These are phyloP conservation scores for Citrus mangshanensis DNA, from an alignment of 345 rosid species.

Conservation along the genomic window DNA sequence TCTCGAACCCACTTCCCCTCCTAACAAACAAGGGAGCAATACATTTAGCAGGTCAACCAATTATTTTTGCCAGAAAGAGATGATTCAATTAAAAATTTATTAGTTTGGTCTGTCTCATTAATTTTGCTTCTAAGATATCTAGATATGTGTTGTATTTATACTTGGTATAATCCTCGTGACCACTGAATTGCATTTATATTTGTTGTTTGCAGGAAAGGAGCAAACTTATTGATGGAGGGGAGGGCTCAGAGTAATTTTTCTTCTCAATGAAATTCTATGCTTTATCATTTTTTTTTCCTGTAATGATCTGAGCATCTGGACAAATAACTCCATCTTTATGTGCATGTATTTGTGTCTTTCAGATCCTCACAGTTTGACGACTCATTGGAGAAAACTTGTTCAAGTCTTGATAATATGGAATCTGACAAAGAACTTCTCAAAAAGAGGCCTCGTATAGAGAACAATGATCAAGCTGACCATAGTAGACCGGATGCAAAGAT, in stretches of 20 bases:
- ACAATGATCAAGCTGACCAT: conserved; percentile 16
- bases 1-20: background rate
- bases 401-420: conserved; percentile 23
- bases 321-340: background rate
- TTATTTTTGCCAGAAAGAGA: background rate
- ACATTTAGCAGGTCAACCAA: background rate
- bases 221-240: conserved; percentile 44
- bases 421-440: conserved; percentile 21
- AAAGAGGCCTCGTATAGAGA: conserved; percentile 29
- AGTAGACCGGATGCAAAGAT: conserved; percentile 25
- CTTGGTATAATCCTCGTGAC: conserved; percentile 6
- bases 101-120: background rate
- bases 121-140: background rate
- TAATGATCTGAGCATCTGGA: conserved; percentile 8
- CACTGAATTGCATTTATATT: conserved; percentile 13
- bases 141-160: background rate
- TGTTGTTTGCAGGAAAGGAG: conserved; percentile 60
- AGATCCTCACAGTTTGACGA: conserved; percentile 42
- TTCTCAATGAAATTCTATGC: conserved; percentile 10
- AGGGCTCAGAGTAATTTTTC: conserved; percentile 51
- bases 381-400: conserved; percentile 25
- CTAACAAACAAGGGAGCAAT: background rate
- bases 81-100: background rate
- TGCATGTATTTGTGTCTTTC: conserved; percentile 16
- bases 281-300: background rate